Conservation (phyloP, 768 basidiomycete species). For the Boletus sp. region DNA sequence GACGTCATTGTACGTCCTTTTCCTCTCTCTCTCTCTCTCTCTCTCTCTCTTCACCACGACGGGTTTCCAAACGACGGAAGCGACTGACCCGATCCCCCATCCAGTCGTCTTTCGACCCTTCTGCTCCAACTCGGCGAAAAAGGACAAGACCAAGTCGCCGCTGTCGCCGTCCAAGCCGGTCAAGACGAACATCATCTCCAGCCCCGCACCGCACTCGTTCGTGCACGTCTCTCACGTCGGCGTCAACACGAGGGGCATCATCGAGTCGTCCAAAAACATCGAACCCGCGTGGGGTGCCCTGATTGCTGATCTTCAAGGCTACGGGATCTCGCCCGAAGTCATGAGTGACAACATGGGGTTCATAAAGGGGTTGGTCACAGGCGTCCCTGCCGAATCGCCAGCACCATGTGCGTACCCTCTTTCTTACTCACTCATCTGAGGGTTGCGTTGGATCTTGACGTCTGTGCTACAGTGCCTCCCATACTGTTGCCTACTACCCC, state of each 20-base stretch:
- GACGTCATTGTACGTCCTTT: conserved; percentile 38
- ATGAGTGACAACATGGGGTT: conserved; percentile 35
- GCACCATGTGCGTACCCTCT: conserved; percentile 13
- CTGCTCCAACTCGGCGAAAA: conserved; percentile 27
- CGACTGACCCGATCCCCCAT: background rate
- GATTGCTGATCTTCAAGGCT: conserved; percentile 41
- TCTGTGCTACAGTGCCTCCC: conserved; percentile 6
- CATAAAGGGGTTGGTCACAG: conserved; percentile 32
- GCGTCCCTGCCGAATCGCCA: conserved; percentile 3
- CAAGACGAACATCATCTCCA: conserved; percentile 47
- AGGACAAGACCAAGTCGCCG: conserved; percentile 35
- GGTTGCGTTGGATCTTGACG: conserved; percentile 1
- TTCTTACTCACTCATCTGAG: background rate
- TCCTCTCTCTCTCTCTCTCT: background rate
- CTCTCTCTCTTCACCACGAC: background rate
- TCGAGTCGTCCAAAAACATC: conserved; percentile 53
- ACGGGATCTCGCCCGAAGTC: conserved; percentile 35
- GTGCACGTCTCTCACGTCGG: conserved; percentile 68
- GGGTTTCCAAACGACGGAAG: background rate
- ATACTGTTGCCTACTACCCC: conserved; percentile 7
- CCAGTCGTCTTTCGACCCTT: conserved; percentile 30
- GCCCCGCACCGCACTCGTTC: conserved; percentile 59
- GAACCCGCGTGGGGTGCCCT: conserved; percentile 54
- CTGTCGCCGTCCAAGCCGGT: conserved; percentile 35
- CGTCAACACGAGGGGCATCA: conserved; percentile 46